phyloP scores from a whole-genome alignment of 306 rosid genomes.

The Ziziphus jujuba region DNA sequence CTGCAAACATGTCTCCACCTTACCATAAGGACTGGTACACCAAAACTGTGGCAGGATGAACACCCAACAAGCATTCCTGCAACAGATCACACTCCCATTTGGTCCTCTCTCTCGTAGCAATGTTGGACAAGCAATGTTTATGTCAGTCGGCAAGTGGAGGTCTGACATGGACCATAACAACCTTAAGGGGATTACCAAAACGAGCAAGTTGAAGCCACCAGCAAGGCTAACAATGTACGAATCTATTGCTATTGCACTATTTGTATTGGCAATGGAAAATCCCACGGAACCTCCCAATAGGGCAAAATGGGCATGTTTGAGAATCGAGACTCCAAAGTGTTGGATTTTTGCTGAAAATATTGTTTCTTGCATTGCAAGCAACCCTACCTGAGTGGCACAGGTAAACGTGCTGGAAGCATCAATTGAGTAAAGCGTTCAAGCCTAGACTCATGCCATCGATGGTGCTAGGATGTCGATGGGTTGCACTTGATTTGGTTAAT shows the following conservation, averaged over 20 bases:
- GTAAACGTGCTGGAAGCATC: conserved; percentile 18
- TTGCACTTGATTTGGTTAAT: neutral
- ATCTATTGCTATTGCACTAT: no score
- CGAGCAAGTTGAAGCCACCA: no score
- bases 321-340: no score
- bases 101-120: conserved; percentile 10
- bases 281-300: no score
- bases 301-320: no score
- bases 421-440: conserved; percentile 14
- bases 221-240: no score
- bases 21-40: conserved; percentile 6
- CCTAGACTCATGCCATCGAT: conserved; percentile 37
- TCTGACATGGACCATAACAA: conserved; percentile 6
- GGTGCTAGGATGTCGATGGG: conserved; percentile 21
- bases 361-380: conserved; percentile 16
- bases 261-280: no score
- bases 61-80: conserved; percentile 36
- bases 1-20: conserved; percentile 4
- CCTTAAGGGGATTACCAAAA: conserved; percentile 13
- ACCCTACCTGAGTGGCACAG: conserved; percentile 32
- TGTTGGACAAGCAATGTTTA: conserved; percentile 20
- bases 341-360: neutral
- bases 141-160: conserved; percentile 18
- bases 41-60: conserved; percentile 26
- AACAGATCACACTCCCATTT: conserved; percentile 21